Base-by-base conservation (phyloP, 1,139 yeast genomes). In the Pichia sp. region DNA sequence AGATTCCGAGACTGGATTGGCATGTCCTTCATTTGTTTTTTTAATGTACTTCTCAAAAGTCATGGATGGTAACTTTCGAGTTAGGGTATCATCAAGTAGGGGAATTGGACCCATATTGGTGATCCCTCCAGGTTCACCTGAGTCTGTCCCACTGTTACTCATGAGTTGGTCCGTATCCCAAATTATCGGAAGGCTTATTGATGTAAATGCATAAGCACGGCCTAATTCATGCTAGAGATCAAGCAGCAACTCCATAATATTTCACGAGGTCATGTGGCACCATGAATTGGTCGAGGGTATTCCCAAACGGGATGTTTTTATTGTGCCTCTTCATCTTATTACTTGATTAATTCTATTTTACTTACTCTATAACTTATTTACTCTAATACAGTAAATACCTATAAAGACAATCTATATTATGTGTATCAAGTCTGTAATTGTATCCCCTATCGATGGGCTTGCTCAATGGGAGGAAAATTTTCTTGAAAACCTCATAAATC, bases 71-170 rank as follows among this genome's bases (percentile, higher is more conserved):
- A 43, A 29, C 32, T 54, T 44, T 8, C 51, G 30, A 7, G 46
- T 29, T 13, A 57, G 34, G 5, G 61, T 58, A 44, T 57, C 58
- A 16, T 58, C 61, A 16, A 46, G 43, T 11, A 38, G 11, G 5
- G 50, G 36, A 26, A 36, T 3, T 3, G 30, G 16, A 4, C 32
- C 13, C 6, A 23, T 3, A 48, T 29, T n/a, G 11, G 38, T 6
- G 10, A 13, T 13, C 8, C 10, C 23, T n/a, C 26, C 40, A 5
- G 46, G 52, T 10, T 45, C 44, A n/a, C 49, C 43, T 3, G 48
- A 34, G 10, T 49, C 42, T 8, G 45, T 30, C 5, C 49, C 50
- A 8, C 19, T 6, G n/a, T 16, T 19, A 29, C 44, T 19, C 44
- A 41, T 41, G 8, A 19, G 10, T 13, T 13, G 19, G 38, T 10